Base-by-base conservation (phyloP, 106 monocot species). In the Xerophyta viscosa region DNA sequence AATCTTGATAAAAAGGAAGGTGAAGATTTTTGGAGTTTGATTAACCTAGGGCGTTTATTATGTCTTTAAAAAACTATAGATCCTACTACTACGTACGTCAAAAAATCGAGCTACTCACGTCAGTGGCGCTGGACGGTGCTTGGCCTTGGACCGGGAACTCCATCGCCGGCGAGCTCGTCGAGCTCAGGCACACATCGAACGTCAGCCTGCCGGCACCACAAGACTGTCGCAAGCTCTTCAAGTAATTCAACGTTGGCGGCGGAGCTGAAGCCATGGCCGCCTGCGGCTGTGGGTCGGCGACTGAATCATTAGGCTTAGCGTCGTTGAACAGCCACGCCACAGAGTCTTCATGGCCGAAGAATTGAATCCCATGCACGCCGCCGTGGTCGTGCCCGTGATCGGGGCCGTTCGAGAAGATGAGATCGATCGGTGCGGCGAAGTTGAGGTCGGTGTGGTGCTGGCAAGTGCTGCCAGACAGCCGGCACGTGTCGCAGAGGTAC, bases 321-420 rank as follows among this genome's bases (percentile, higher is more conserved):
- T 77, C 82, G 37, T 69, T 57, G 52, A 82, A 65, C 26, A 82
- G 52, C 83, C 72, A 78, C 6, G 75, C 56, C 20, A 68, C 82
- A 3, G 60, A 45, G 51, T 73, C 74, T 22, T 73, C 77, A 23
- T 65, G 64, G 28, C 74, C 81, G 52, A 77, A 74, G 71, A 87
- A 87, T 31, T 81, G 87, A 48, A 87, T 77, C 70, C 81, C 80
- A 0, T 86, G 87, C 11, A 73, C 46, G 18, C 26, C 66, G 0
- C 24, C 50, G 0, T 30, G 23, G 17, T 47, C 30, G 37, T 43
- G 56, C 25, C 52, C 57, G 23, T 24, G 30, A 4, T n/a, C n/a
- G n/a, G n/a, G n/a, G n/a, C 19, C 17, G 29, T 46, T 64, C 28
- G 24, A 30, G 51, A 77, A 70, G 50, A 50, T n/a, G 26, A 56